These are phyloP conservation scores for Kodamaea leandrae DNA, from an alignment of 805 yeast species.

Conservation along the genomic window DNA sequence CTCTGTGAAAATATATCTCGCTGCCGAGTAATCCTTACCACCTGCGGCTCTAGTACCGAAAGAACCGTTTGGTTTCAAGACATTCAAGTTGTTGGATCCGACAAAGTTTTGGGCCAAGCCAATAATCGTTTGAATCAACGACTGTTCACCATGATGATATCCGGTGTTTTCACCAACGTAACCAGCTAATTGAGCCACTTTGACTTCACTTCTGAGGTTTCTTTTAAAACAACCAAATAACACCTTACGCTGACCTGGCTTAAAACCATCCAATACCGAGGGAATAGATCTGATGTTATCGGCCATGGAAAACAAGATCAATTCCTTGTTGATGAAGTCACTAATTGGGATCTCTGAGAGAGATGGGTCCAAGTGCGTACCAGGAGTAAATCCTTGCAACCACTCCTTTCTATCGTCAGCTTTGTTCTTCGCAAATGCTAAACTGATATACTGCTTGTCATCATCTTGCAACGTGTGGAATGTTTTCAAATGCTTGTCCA, in stretches of 20 bases:
- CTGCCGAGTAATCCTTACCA: slow-evolving; percentile 98
- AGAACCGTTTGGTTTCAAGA: slow-evolving; percentile 87
- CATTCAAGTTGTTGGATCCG: slow-evolving; percentile 85
- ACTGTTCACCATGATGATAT: slow-evolving; percentile 92
- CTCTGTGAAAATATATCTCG: slow-evolving; percentile 93
- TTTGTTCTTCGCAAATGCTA: slow-evolving; percentile 91
- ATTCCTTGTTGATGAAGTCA: slow-evolving; percentile 92
- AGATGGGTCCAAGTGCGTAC: slow-evolving; percentile 84
- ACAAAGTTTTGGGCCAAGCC: slow-evolving; percentile 94
- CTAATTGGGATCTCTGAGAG: slow-evolving; percentile 78
- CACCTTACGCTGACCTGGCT: slow-evolving; percentile 96
- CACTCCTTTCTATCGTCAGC: slow-evolving; percentile 98
- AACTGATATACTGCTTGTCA: slow-evolving; percentile 76
- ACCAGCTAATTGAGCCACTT: slow-evolving; percentile 89
- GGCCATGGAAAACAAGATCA: slow-evolving; percentile 93
- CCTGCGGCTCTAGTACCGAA: slow-evolving; percentile 96
- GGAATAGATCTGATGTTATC: slow-evolving; percentile 96
- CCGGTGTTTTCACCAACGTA: slow-evolving; percentile 85
- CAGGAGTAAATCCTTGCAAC: slow-evolving; percentile 88
- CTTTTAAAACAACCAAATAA: slow-evolving; percentile 83
- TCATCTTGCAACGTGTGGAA: slow-evolving; percentile 79
- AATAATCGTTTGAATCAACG: slow-evolving; percentile 85
- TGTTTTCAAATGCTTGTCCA: slow-evolving; percentile 81
- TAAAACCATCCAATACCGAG: slow-evolving; percentile 88
- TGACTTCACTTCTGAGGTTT: slow-evolving; percentile 72